Evolutionary conservation across 441 rosid genomes (phyloP).

Genomic region (Aleurites moluccanus): DNA sequence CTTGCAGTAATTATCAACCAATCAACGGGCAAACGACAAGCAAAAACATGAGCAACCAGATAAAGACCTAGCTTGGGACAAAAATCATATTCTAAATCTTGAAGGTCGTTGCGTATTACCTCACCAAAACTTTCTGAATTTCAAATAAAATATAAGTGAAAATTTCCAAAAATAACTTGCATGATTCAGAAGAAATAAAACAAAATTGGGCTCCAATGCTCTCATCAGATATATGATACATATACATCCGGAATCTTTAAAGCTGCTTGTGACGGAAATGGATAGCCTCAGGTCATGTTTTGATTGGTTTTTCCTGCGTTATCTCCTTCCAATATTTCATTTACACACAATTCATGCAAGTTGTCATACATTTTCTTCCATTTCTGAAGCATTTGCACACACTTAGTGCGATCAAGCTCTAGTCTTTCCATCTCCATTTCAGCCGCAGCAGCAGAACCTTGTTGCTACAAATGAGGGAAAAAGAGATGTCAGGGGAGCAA

Average conservation of each 20-base stretch:
- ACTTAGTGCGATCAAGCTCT: conserved; percentile 45
- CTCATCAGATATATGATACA: background rate
- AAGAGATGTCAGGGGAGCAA: background rate
- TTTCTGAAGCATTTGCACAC: conserved; percentile 46
- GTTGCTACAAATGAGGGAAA: conserved; percentile 38
- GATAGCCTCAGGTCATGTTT: conserved; percentile 16
- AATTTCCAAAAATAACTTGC: background rate
- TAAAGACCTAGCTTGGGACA: background rate
- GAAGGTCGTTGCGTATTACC: background rate
- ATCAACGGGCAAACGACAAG: background rate
- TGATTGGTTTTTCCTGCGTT: conserved; percentile 25
- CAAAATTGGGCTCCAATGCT: background rate
- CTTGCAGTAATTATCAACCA: no score
- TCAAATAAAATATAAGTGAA: background rate
- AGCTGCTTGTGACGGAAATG: background rate
- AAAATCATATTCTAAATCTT: background rate
- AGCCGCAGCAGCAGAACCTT: conserved; percentile 55
- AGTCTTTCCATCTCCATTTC: conserved; percentile 69
- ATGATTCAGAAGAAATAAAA: background rate
- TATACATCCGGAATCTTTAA: background rate
- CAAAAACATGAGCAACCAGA: background rate
- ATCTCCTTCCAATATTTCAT: conserved; percentile 49
- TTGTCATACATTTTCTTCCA: conserved; percentile 65
- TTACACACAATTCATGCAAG: conserved; percentile 53
- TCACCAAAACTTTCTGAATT: background rate